Percentiles rank a stretch among this genome's conserved stretches.
These are phyloP conservation scores for Yamadazyma diddensiae DNA, from an alignment of 1,139 yeast species.

Conservation along the genomic window DNA sequence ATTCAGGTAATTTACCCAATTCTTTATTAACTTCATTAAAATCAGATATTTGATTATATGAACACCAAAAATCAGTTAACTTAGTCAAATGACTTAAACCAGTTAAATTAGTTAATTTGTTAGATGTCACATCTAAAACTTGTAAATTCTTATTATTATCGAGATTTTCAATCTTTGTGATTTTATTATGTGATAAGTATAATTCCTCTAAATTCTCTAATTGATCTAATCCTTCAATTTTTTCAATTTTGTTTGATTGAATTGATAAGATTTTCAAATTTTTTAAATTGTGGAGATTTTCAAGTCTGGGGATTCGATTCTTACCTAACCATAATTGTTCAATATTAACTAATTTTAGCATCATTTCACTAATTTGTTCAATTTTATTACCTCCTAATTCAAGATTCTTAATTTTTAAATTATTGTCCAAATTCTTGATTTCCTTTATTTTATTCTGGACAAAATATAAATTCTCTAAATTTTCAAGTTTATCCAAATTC, in stretches of 20 bases:
- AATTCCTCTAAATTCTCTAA: slow-evolving; percentile 76
- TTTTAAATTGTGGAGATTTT: slow-evolving; percentile 58
- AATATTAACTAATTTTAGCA: slow-evolving; percentile 52
- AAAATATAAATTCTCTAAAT: slow-evolving; percentile 69
- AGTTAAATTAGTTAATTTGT: slow-evolving; percentile 58
- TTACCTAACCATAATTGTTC: slow-evolving; percentile 92
- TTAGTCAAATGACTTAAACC: slow-evolving; percentile 62
- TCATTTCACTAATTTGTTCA: slow-evolving; percentile 55
- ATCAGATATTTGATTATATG: slow-evolving; percentile 65
- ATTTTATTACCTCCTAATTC: slow-evolving; percentile 93
- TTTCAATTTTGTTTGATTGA: slow-evolving; percentile 79
- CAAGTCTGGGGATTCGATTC: slow-evolving; percentile 66
- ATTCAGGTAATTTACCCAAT: slow-evolving; percentile 56
- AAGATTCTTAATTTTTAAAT: slow-evolving; percentile 61
- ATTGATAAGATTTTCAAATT: slow-evolving; percentile 79
- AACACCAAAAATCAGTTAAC: slow-evolving; percentile 93
- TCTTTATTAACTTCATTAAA: slow-evolving; percentile 70
- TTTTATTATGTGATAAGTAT: slow-evolving; percentile 84
- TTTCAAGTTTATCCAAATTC: slow-evolving; percentile 62
- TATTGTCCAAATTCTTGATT: slow-evolving; percentile 63
- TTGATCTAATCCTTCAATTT: slow-evolving; percentile 77
- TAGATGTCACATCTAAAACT: slow-evolving; percentile 80
- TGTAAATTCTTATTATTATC: slow-evolving; percentile 66
- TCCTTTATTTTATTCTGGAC: slow-evolving; percentile 84
- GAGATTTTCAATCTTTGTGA: slow-evolving; percentile 72